These are phyloP conservation scores for Tetrapisispora namnaoensis DNA, from an alignment of 805 yeast genomes.

Conservation along the genomic window DNA sequence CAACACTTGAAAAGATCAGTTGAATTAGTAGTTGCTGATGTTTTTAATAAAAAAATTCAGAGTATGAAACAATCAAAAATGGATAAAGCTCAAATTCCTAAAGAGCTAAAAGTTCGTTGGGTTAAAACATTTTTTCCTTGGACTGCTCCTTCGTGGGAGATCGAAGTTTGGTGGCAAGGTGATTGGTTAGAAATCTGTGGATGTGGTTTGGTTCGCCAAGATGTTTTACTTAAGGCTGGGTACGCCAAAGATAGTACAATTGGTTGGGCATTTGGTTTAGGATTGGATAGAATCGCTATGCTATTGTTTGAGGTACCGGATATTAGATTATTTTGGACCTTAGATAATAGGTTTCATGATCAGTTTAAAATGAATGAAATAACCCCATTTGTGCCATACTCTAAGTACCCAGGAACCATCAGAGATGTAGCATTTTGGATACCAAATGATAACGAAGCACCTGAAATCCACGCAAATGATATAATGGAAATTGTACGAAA, in stretches of 20 bases:
- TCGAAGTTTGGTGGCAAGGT: slow-evolving; percentile 98
- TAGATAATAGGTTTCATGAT: slow-evolving; percentile 60
- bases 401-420: slow-evolving; percentile 77
- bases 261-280: slow-evolving; percentile 98
- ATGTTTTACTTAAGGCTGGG: slow-evolving; percentile 67
- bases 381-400: slow-evolving; percentile 71
- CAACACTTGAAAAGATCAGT: slow-evolving; percentile 77
- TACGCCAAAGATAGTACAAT: slow-evolving; percentile 44
- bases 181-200: slow-evolving; percentile 98
- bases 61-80: slow-evolving; percentile 13
- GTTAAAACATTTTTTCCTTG: slow-evolving; percentile 93
- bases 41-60: slow-evolving; percentile 43
- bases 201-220: slow-evolving; percentile 80
- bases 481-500: slow-evolving; percentile 86
- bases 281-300: slow-evolving; percentile 94
- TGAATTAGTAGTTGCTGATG: slow-evolving; percentile 72
- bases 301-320: slow-evolving; percentile 90
- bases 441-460: slow-evolving; percentile 32
- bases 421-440: slow-evolving; percentile 94
- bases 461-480: slow-evolving; percentile 69
- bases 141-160: slow-evolving; percentile 98
- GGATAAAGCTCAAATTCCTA: slow-evolving; percentile 42
- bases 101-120: slow-evolving; percentile 83
- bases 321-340: slow-evolving; percentile 85
- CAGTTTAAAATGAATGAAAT: slow-evolving; percentile 66